Evolutionary conservation across 768 basidiomycete genomes (phyloP).

Genomic region (Trametes villosa): DNA sequence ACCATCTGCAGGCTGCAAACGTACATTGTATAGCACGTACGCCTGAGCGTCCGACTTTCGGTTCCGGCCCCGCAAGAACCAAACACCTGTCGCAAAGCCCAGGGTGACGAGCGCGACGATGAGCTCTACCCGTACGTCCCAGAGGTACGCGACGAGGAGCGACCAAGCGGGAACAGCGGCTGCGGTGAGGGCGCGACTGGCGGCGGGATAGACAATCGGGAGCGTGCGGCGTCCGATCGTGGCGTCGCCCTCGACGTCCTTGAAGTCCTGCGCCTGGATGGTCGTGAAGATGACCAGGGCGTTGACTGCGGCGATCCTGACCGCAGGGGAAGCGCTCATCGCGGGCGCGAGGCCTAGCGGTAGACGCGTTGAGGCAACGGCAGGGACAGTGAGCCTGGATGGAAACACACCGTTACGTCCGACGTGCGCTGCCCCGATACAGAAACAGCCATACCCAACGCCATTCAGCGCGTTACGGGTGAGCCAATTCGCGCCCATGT

Average conservation of each 20-base stretch:
- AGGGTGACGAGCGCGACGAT: neutral
- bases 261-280: slow-evolving; percentile 19
- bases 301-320: no score
- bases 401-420: neutral
- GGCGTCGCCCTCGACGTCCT: slow-evolving; percentile 11
- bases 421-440: slow-evolving; percentile 29
- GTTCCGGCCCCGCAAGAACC: neutral
- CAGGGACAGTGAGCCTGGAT: no score
- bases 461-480: slow-evolving; percentile 23
- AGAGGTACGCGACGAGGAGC: neutral
- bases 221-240: slow-evolving; percentile 5
- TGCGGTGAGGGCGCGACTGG: neutral
- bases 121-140: no score
- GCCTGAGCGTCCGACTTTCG: neutral
- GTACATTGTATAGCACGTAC: slow-evolving; percentile 7
- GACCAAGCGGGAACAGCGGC: slow-evolving; percentile 4
- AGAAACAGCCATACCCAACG: slow-evolving; percentile 23
- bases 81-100: neutral
- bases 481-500: slow-evolving; percentile 19
- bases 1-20: neutral
- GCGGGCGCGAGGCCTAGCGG: no score
- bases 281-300: no score
- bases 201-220: slow-evolving; percentile 2
- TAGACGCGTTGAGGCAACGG: no score
- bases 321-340: no score